Evolutionary conservation across 805 yeast genomes (phyloP).

Genomic region (Hanseniaspora opuntiae): DNA sequence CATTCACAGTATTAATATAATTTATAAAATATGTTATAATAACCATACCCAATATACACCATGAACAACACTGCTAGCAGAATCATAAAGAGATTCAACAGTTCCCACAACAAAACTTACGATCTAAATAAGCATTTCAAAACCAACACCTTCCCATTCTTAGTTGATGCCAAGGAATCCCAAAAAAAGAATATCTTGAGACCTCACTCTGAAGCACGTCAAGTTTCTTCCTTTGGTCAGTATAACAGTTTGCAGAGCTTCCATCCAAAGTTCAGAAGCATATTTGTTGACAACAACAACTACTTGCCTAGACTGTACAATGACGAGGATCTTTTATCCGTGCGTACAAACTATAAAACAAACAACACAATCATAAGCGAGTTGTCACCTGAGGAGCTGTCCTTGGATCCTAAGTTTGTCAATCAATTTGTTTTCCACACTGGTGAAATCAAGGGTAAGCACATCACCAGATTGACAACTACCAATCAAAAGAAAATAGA

Average conservation of each 20-base stretch:
- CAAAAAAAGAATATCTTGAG: not conserved
- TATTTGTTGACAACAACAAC: not conserved
- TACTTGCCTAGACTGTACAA: not conserved
- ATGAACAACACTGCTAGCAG: not conserved
- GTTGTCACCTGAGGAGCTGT: not conserved
- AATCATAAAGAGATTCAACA: not conserved
- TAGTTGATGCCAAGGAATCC: not conserved
- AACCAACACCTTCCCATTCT: not conserved
- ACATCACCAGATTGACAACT: not conserved
- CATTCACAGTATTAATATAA: too few relatives aligned
- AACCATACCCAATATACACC: not conserved
- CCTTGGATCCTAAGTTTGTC: not conserved
- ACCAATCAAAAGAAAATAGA: constrained; percentile 3
- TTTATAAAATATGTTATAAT: too few relatives aligned
- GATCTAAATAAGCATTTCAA: not conserved
- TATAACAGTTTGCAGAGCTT: not conserved
- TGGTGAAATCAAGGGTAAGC: constrained; percentile 9
- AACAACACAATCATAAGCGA: constrained; percentile 2
- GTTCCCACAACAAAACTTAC: not conserved
- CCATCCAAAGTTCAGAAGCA: not conserved
- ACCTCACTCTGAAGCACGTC: not conserved
- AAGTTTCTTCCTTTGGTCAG: not conserved
- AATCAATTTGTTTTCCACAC: constrained; percentile 3
- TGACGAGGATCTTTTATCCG: not conserved
- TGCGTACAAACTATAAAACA: not conserved